Conservation (phyloP, 1,284 basidiomycete species). For the Heterobasidion occidentale region DNA sequence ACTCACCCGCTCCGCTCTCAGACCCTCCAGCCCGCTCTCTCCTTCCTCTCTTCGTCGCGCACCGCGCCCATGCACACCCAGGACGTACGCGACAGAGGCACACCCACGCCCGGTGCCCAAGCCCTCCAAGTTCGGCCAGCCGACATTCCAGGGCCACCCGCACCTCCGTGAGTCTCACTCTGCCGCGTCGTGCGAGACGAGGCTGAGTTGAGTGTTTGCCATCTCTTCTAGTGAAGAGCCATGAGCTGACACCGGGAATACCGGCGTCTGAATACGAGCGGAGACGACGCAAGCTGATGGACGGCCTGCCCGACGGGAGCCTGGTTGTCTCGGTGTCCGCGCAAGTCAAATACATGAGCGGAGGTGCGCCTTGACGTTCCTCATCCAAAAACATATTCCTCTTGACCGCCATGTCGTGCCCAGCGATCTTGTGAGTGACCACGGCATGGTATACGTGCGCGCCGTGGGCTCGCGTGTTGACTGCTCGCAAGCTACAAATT, state of each 20-base stretch:
- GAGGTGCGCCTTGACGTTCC: conserved; percentile 47
- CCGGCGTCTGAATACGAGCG: conserved; percentile 75
- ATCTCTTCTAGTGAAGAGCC: conserved; percentile 14
- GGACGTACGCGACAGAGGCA: conserved; percentile 8
- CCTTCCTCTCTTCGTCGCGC: neutral
- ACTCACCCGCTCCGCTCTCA: neutral
- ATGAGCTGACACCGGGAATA: conserved; percentile 86
- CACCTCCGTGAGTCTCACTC: conserved; percentile 9
- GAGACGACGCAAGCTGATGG: conserved; percentile 72
- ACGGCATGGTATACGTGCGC: neutral
- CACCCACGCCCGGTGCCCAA: conserved; percentile 6
- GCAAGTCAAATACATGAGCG: conserved; percentile 82
- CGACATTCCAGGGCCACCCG: conserved; percentile 10
- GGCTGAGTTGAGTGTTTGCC: neutral
- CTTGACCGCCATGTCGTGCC: neutral
- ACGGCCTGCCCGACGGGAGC: conserved; percentile 67
- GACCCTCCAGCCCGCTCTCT: neutral
- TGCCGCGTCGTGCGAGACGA: neutral
- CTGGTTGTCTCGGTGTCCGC: conserved; percentile 79
- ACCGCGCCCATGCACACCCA: neutral
- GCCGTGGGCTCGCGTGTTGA: neutral
- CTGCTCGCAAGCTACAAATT: conserved; percentile 76
- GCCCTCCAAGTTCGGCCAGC: conserved; percentile 11
- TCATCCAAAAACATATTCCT: neutral
- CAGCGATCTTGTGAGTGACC: conserved; percentile 43